Conservation (phyloP, 2,329 filamentous ascomycete genomes). For the Paraphaeosphaeria sporulosa region DNA sequence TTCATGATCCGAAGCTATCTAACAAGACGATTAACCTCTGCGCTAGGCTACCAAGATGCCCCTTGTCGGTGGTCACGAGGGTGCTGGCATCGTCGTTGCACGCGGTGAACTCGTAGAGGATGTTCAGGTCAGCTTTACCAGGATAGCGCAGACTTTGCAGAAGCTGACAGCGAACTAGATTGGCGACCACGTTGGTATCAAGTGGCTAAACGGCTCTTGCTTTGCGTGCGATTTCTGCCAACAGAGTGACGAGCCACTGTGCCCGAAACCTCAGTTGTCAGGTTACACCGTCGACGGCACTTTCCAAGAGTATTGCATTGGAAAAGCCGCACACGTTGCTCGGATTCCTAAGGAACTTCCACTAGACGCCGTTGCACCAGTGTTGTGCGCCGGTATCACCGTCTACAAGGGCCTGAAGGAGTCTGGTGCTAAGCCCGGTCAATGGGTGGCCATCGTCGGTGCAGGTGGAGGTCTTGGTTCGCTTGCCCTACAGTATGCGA, state of each 20-base stretch:
- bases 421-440: constrained; percentile 74
- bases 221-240: constrained; percentile 85
- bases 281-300: constrained; percentile 93
- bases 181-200: constrained; percentile 87
- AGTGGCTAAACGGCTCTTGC: constrained; percentile 90
- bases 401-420: constrained; percentile 94
- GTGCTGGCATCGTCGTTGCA: constrained; percentile 84
- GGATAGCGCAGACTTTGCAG: not conserved
- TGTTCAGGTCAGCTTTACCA: constrained; percentile 58
- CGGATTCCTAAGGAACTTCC: constrained; percentile 79
- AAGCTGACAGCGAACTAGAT: constrained; percentile 51
- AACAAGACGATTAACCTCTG: constrained; percentile 22
- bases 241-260: constrained; percentile 82
- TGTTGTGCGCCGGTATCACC: constrained; percentile 85
- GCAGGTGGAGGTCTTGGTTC: constrained; percentile 84
- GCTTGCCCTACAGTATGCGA: constrained; percentile 85
- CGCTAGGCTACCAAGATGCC: constrained; percentile 73
- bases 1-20: not conserved
- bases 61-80: constrained; percentile 80
- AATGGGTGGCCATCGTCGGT: constrained; percentile 84
- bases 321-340: constrained; percentile 84
- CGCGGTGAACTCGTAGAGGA: constrained; percentile 79
- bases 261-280: constrained; percentile 75
- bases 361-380: constrained; percentile 79
- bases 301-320: constrained; percentile 92